Percentiles rank a stretch among this genome's conserved stretches.
Conservation (phyloP, 805 yeast genomes). For the Candida berthetii region DNA sequence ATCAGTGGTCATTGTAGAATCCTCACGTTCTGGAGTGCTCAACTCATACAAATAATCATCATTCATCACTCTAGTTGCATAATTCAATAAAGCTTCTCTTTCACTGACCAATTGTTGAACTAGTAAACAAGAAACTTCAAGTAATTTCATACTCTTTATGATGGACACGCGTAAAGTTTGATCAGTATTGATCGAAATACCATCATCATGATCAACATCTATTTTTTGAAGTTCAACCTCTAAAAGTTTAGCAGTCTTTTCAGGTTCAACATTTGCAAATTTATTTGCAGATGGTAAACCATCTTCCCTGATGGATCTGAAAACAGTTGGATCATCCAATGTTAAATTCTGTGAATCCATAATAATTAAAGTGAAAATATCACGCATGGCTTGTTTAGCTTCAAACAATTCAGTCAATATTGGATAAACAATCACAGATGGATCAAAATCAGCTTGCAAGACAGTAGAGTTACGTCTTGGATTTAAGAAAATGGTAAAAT, state of each 20-base stretch:
- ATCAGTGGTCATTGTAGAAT: conserved; percentile 17
- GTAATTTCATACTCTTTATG: conserved; percentile 25
- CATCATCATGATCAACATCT: conserved; percentile 33
- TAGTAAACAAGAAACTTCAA: conserved; percentile 27
- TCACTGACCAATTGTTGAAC: conserved; percentile 62
- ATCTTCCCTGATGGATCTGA: conserved; percentile 56
- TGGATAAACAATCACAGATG: conserved; percentile 22
- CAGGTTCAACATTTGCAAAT: conserved; percentile 29
- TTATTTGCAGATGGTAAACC: conserved; percentile 24
- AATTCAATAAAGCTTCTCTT: conserved; percentile 61
- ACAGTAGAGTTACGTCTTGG: conserved; percentile 7
- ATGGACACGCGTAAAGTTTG: conserved; percentile 23
- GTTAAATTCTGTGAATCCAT: conserved; percentile 68
- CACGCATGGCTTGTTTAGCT: conserved; percentile 67
- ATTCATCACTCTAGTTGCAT: conserved; percentile 74
- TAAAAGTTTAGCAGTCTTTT: conserved; percentile 43
- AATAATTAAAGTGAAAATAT: conserved; percentile 47
- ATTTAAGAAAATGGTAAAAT: conserved; percentile 45
- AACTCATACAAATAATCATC: conserved; percentile 60
- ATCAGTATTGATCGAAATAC: conserved; percentile 27
- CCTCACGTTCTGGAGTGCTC: conserved; percentile 40
- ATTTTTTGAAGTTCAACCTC: conserved; percentile 39
- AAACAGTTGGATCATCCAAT: conserved; percentile 69
- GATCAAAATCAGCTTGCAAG: conserved; percentile 13
- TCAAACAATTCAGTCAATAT: conserved; percentile 65